These are phyloP conservation scores for Orbilia javanica DNA, from an alignment of 2,329 filamentous ascomycete genomes.

Conservation along the genomic window DNA sequence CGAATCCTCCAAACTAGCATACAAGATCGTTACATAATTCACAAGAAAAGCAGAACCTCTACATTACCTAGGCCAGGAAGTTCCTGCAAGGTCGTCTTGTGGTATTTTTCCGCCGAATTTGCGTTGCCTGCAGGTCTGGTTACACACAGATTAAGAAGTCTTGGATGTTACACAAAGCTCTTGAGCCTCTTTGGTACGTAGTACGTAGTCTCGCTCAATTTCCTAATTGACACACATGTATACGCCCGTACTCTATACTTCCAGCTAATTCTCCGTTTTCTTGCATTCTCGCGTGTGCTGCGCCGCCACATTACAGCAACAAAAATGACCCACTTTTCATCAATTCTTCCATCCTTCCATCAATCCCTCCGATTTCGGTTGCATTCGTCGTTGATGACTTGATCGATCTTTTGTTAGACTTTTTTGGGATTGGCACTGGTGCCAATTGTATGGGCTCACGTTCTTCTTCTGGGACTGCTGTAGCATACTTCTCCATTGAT, in stretches of 20 bases:
- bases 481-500: conserved; percentile 41
- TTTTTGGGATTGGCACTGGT: conserved; percentile 30
- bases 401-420: conserved; percentile 24
- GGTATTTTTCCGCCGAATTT: not conserved
- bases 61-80: not conserved
- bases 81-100: not conserved
- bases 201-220: not conserved
- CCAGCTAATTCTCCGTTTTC: not conserved
- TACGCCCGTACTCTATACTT: no score
- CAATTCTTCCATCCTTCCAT: conserved; percentile 5
- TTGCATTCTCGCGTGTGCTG: not conserved
- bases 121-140: not conserved
- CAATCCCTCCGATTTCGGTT: not conserved
- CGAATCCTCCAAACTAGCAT: no score
- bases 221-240: not conserved
- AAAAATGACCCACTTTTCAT: conserved; percentile 18
- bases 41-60: no score
- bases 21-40: no score
- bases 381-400: not conserved
- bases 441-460: conserved; percentile 22
- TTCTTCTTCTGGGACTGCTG: conserved; percentile 1
- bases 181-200: not conserved
- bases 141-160: not conserved
- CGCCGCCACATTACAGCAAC: not conserved
- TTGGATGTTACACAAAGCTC: conserved; percentile 1